phyloP scores from a whole-genome alignment of 257 asterid genomes.

The Salvia hispanica region DNA sequence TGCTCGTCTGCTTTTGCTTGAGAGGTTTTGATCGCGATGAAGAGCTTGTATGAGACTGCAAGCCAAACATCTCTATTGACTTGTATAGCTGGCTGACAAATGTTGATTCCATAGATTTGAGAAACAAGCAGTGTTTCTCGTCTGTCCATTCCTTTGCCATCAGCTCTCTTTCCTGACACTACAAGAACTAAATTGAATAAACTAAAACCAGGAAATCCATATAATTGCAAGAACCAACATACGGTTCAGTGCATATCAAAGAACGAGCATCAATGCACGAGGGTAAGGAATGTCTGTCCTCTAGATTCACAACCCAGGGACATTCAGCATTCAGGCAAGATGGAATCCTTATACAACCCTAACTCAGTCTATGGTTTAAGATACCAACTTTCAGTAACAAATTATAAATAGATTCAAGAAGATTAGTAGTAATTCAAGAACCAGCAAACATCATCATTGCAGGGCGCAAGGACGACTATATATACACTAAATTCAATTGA shows the following conservation, averaged over 20 bases:
- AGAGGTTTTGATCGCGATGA: slow-evolving; percentile 35
- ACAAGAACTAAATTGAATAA: slow-evolving; percentile 27
- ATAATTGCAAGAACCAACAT: not conserved
- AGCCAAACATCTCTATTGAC: slow-evolving; percentile 45
- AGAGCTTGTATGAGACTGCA: slow-evolving; percentile 35
- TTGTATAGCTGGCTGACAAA: slow-evolving; percentile 62
- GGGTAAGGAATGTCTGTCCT: not conserved
- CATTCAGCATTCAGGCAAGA: not conserved
- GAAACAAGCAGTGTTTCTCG: slow-evolving; percentile 65
- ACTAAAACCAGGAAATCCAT: slow-evolving; percentile 18
- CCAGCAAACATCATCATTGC: slow-evolving; percentile 11
- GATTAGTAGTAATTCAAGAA: not conserved
- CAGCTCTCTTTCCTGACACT: slow-evolving; percentile 37
- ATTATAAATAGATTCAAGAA: not conserved
- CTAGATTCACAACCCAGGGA: not conserved
- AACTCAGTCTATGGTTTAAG: not conserved
- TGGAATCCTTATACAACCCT: not conserved
- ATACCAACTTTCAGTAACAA: not conserved
- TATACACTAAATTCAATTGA: not conserved
- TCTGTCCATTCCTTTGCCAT: slow-evolving; percentile 59
- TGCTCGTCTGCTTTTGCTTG: slow-evolving; percentile 37
- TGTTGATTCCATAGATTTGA: slow-evolving; percentile 69
- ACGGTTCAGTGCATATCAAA: not conserved
- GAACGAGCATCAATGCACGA: slow-evolving; percentile 11
- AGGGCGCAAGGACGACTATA: not conserved